Conservation (phyloP, 2,329 filamentous ascomycete species). For the Amauroascus niger region DNA sequence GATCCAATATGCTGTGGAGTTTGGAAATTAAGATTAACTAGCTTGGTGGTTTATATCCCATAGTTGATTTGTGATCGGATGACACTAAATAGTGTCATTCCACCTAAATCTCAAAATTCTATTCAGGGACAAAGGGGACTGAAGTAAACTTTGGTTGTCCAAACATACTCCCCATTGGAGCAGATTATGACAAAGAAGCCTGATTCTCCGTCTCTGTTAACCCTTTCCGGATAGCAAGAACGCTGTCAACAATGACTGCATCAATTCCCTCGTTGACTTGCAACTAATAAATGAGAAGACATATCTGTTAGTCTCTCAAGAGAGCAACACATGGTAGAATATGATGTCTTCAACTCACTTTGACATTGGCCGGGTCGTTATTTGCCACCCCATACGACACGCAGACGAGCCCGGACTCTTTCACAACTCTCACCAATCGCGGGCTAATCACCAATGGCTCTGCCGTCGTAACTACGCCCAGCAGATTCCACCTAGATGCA, state of each 20-base stretch:
- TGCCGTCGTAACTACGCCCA: constrained; percentile 83
- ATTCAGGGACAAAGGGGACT: background rate
- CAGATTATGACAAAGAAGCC: background rate
- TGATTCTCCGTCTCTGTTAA: constrained; percentile 47
- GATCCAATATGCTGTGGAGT: no score
- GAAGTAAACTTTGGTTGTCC: no score
- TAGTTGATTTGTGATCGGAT: no score
- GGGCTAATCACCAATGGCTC: constrained; percentile 84
- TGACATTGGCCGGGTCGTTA: constrained; percentile 75
- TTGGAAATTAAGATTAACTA: no score
- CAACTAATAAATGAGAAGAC: no score
- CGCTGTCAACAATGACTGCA: constrained; percentile 92
- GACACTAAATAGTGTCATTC: background rate
- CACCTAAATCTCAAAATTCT: background rate
- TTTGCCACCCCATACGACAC: constrained; percentile 89
- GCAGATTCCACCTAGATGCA: constrained; percentile 84
- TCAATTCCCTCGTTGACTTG: constrained; percentile 96
- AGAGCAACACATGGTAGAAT: constrained; percentile 9
- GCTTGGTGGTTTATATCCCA: no score
- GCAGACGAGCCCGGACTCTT: constrained; percentile 86
- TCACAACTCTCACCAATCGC: constrained; percentile 79
- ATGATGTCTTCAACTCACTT: constrained; percentile 50
- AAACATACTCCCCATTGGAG: no score
- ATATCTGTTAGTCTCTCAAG: constrained; percentile 1
- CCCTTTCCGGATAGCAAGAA: constrained; percentile 84